These are phyloP conservation scores for Trametes maxima DNA, from an alignment of 768 basidiomycete genomes.

Conservation along the genomic window DNA sequence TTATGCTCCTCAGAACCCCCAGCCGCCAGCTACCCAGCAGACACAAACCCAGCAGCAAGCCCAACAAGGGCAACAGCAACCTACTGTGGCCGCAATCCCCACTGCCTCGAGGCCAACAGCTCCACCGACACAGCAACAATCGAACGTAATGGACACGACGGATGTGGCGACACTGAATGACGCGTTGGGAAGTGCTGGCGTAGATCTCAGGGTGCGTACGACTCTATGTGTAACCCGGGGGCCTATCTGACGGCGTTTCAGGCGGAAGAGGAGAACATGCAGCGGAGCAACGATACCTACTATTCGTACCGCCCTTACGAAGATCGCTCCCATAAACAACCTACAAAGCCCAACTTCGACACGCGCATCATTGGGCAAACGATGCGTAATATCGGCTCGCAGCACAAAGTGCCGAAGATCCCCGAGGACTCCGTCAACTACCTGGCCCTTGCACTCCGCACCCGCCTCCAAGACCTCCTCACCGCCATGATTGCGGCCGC, in stretches of 20 bases:
- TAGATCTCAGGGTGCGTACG: conserved; percentile 70
- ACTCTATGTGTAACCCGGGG: background rate
- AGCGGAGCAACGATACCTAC: conserved; percentile 63
- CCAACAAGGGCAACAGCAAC: conserved; percentile 9
- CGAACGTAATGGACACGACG: conserved; percentile 50
- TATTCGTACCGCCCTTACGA: conserved; percentile 67
- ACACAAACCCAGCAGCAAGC: conserved; percentile 19
- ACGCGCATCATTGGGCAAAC: conserved; percentile 62
- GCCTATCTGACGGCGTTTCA: conserved; percentile 31
- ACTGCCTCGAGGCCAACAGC: conserved; percentile 15
- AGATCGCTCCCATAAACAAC: conserved; percentile 81
- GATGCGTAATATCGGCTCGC: conserved; percentile 66
- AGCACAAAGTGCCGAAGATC: conserved; percentile 68
- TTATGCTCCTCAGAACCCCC: conserved; percentile 33
- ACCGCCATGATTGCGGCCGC: conserved; percentile 68
- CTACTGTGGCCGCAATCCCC: conserved; percentile 7
- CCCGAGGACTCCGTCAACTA: conserved; percentile 78
- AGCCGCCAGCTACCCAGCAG: conserved; percentile 27
- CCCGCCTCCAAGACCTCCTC: conserved; percentile 70
- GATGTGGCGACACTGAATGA: conserved; percentile 83
- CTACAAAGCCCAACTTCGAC: conserved; percentile 69
- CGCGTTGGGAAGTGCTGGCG: conserved; percentile 83
- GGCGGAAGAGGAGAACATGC: conserved; percentile 87
- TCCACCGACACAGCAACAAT: conserved; percentile 12
- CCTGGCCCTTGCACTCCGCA: conserved; percentile 75